Evolutionary conservation across 208 protist species (phyloP).

Genomic region (Zelonia costaricensis): DNA sequence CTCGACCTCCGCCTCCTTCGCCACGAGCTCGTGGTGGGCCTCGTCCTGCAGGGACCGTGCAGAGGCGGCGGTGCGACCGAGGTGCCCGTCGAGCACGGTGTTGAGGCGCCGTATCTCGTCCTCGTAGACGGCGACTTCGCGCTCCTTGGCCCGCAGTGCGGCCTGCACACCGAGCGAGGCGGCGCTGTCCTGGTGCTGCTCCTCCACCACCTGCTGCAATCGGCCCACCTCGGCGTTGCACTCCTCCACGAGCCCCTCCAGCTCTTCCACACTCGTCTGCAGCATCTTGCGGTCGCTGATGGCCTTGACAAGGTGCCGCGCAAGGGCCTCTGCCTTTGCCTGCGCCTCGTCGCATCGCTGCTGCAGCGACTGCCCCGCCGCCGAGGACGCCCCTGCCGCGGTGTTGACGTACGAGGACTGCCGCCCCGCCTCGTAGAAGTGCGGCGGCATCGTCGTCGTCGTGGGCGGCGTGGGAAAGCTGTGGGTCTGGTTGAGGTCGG

Average conservation of each 20-base stretch:
- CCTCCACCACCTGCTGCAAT: conserved; percentile 46
- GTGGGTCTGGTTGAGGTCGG: conserved; percentile 1
- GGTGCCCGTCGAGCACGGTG: conserved; percentile 52
- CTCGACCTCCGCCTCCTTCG: conserved; percentile 39
- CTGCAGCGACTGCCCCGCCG: no score
- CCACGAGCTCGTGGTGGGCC: conserved; percentile 26
- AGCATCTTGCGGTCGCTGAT: conserved; percentile 72
- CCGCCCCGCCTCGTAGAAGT: neutral
- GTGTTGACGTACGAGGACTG: neutral
- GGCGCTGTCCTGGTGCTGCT: conserved; percentile 39
- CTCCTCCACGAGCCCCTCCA: conserved; percentile 67
- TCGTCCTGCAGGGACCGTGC: conserved; percentile 15
- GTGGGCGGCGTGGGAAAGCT: neutral
- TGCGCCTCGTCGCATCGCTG: conserved; percentile 46
- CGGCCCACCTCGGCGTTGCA: conserved; percentile 62
- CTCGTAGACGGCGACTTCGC: conserved; percentile 77
- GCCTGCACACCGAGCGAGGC: conserved; percentile 29
- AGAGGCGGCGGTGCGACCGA: conserved; percentile 29
- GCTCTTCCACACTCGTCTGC: conserved; percentile 50
- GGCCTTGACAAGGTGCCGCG: conserved; percentile 75
- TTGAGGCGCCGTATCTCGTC: conserved; percentile 74
- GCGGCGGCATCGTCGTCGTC: neutral
- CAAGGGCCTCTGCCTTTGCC: conserved; percentile 75
- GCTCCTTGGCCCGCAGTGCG: conserved; percentile 70
- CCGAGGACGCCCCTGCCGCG: neutral